Base-by-base conservation (phyloP, 164 flowering plant species). In the Nymphaea thermarum region DNA sequence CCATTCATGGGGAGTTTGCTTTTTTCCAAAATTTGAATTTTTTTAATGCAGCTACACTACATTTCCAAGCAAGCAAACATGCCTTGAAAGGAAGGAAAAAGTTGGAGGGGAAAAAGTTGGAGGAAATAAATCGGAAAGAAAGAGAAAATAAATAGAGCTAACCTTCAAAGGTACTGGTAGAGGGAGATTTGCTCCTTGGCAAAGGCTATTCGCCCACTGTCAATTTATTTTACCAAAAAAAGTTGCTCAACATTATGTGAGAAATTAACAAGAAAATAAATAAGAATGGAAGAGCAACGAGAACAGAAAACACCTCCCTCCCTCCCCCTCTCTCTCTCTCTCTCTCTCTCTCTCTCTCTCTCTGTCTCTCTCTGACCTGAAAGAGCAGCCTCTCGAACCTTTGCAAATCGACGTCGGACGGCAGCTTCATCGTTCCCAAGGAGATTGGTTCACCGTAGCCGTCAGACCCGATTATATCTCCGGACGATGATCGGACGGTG, bases 141-240 rank as follows among this genome's bases (percentile, higher is more conserved):
- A n/a, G 15, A 62, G 8, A 2, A 62, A 16, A 3, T 2, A n/a
- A 11, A 36, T 55, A 65, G 55, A 41, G 41, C 79, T 43, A 11
- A 90, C 97, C 97, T 87, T 90, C 43, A 90, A 68, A 63, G 97
- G 97, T 67, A 82, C 72, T 1, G 97, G 92, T 68, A 90, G 87
- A 4, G 94, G 97, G 71, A 90, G 67, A 69, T 80, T 86, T 10
- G 97, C 94, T 75, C 97, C 94, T 82, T 90, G 97, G 80, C 82
- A 80, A 43, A 90, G 84, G 79, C 97, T 90, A 72, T 90, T 90
- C 0, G 87, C 97, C 97, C 94, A 90, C 96, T 90, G 91, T 67
- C 15, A 70, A 42, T 7, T 47, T 47, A 7, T 25, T 25, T 25
- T 25, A 25, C 36, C 36, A 25, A 25, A 25, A 25, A 25, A 25